Conservation (phyloP, 129 eudicot genomes). For the Ambrosia trifida region DNA sequence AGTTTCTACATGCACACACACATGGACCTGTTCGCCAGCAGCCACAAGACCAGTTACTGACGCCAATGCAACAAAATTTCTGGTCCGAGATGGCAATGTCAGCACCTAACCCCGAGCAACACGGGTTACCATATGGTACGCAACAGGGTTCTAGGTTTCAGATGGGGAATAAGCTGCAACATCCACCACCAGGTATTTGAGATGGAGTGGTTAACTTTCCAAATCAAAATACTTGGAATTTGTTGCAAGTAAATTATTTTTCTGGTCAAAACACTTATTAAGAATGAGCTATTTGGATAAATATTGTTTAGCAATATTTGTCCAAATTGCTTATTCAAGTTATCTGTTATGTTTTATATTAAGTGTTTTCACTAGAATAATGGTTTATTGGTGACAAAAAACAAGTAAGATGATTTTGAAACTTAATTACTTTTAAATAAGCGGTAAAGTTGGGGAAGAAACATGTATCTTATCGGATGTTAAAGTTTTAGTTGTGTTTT, state of each 20-base stretch:
- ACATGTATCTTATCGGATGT: background rate
- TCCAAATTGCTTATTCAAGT: background rate
- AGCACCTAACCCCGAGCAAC: background rate
- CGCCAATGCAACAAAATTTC: constrained; percentile 7
- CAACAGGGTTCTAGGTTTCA: constrained; percentile 22
- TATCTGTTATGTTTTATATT: background rate
- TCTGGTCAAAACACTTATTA: background rate
- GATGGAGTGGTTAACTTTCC: constrained; percentile 2
- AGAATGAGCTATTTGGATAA: constrained; percentile 15
- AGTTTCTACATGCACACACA: constrained; percentile 4
- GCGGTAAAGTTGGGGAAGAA: background rate
- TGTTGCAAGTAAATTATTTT: constrained; percentile 19
- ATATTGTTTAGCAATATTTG: background rate
- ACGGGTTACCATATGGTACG: background rate
- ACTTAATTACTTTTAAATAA: constrained; percentile 9
- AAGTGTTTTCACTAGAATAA: constrained; percentile 20
- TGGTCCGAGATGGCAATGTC: constrained; percentile 14
- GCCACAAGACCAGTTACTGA: constrained; percentile 20
- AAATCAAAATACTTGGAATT: constrained; percentile 6
- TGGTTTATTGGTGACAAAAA: constrained; percentile 11
- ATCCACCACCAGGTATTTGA: constrained; percentile 33
- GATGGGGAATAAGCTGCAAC: constrained; percentile 19
- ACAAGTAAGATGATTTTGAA: background rate
- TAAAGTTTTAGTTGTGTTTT: background rate
- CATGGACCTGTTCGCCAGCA: background rate